Evolutionary conservation across 306 rosid species (phyloP), one percentile per base, ranked within the genome.

Genomic region (Dalbergia cultrata): DNA sequence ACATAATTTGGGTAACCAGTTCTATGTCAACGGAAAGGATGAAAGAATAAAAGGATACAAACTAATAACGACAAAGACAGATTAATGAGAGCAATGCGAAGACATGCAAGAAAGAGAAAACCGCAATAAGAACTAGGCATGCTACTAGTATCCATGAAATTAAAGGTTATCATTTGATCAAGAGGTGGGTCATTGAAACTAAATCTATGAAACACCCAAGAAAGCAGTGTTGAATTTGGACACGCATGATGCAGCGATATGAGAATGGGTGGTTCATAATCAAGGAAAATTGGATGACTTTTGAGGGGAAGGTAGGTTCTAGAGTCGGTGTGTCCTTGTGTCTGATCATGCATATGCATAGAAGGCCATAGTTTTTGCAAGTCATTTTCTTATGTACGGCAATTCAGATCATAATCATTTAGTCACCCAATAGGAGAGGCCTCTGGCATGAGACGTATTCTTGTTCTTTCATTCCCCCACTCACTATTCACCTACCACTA

Each of bases 381-480:
- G 81, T 85, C 85, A 12, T 69, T 84, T 80, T 85, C 87, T 74
- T 63, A 37, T 57, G 72, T 79, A 74, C 82, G 75, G 34, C 26
- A 72, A 39, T 70, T 78, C 65, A 78, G 71, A 84, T 26, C 47
- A 75, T 39, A 76, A 89, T 91, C 81, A 86, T 87, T 86, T 74
- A 54, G 86, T 70, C 58, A 35, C 70, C 60, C 70, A 66, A 73
- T 41, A 72, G 13, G 52, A 60, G 68, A 58, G 86, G 88, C 71
- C 83, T 43, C 47, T 7, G 26, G 9, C 13, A 19, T 67, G 45
- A 77, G 57, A 39, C 85, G 74, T 67, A 81, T 69, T 58, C 50
- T 45, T 74, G 81, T 44, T 73, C 87, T 59, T 39, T 45, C 71
- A 66, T 81, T 79, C 52, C 63, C 7, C 41, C 41, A 37, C 7